These are phyloP conservation scores for Malassezia slooffiae DNA, from an alignment of 1,284 basidiomycete species.

Conservation along the genomic window DNA sequence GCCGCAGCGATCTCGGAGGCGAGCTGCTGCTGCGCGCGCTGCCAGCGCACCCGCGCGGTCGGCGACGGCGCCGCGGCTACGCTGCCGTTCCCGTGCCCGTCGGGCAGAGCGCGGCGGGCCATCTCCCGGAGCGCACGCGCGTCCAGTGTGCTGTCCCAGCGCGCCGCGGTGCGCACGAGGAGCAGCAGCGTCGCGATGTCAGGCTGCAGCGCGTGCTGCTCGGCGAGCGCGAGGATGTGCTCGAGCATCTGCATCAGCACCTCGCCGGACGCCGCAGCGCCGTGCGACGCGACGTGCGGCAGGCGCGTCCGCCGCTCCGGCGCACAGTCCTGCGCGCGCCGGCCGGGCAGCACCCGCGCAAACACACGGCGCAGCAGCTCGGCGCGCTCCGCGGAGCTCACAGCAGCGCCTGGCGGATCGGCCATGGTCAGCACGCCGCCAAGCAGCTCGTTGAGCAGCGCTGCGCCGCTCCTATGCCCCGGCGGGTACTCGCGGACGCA, in stretches of 20 bases:
- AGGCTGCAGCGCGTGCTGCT: not conserved
- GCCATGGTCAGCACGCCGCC: not conserved
- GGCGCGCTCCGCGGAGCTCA: not conserved
- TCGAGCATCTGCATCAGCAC: not conserved
- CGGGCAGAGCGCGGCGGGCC: conserved; percentile 1
- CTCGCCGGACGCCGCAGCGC: not conserved
- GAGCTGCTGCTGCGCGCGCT: not conserved
- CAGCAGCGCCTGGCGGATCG: too few relatives aligned
- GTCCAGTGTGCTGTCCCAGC: conserved; percentile 7
- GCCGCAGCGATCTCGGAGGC: not conserved
- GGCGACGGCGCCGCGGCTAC: too few relatives aligned
- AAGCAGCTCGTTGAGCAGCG: conserved; percentile 3
- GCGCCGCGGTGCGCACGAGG: conserved; percentile 2
- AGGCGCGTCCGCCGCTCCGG: too few relatives aligned
- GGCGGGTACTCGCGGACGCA: not conserved
- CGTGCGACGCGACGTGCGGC: too few relatives aligned
- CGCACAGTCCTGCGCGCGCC: not conserved
- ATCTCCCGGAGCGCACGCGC: conserved; percentile 11
- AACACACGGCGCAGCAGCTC: conserved; percentile 1
- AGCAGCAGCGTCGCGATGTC: conserved; percentile 3
- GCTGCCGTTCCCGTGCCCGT: too few relatives aligned
- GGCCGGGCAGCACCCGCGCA: conserved; percentile 2
- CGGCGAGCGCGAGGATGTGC: not conserved
- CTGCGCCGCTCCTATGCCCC: not conserved
- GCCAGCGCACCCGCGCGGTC: not conserved